These are phyloP conservation scores for Uromyces viciae-fabae DNA, from an alignment of 1,284 basidiomycete species.

Conservation along the genomic window DNA sequence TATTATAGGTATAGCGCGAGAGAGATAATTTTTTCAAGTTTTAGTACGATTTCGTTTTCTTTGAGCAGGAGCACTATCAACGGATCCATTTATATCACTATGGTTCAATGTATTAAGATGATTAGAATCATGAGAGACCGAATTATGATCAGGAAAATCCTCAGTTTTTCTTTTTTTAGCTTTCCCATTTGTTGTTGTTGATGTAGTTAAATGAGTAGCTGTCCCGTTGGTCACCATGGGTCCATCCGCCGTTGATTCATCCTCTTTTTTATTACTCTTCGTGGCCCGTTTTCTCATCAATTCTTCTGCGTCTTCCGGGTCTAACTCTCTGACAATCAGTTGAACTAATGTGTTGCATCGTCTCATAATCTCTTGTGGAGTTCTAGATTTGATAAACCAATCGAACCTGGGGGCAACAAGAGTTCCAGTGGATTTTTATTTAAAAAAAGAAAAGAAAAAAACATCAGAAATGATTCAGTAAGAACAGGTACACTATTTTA, in stretches of 20 bases:
- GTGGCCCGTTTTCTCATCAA: slow-evolving; percentile 42
- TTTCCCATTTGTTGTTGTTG: slow-evolving; percentile 12
- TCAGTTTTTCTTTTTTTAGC: slow-evolving; percentile 41
- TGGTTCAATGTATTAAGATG: neutral
- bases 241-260: neutral
- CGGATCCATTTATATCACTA: slow-evolving; percentile 20
- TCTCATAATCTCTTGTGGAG: slow-evolving; percentile 81
- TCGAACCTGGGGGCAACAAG: slow-evolving; percentile 65
- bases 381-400: slow-evolving; percentile 97
- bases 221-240: neutral
- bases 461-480: too few species aligned
- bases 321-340: slow-evolving; percentile 82
- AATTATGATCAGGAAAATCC: slow-evolving; percentile 5
- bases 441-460: too few species aligned
- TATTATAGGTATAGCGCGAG: too few species aligned
- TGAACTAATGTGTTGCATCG: slow-evolving; percentile 82
- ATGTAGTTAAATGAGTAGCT: neutral
- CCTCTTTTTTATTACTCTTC: slow-evolving; percentile 39
- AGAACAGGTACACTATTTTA: too few species aligned
- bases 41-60: slow-evolving; percentile 38
- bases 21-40: too few species aligned
- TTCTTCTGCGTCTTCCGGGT: slow-evolving; percentile 46
- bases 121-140: neutral
- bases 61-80: slow-evolving; percentile 34
- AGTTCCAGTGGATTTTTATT: too few species aligned